These are phyloP conservation scores for Bipolaris oryzae DNA, from an alignment of 2,329 filamentous ascomycete genomes.

Conservation along the genomic window DNA sequence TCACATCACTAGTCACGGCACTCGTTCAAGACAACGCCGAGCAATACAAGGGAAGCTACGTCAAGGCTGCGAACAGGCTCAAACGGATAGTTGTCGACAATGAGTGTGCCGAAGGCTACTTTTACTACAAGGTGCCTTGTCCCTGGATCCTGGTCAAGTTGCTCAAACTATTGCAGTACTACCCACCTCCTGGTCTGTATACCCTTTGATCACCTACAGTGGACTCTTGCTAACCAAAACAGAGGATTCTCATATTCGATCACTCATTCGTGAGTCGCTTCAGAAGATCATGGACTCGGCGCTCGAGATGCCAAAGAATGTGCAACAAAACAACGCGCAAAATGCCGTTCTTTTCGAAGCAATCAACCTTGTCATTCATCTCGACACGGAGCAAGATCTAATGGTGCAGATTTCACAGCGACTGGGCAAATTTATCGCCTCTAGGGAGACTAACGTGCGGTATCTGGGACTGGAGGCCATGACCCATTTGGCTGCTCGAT, in stretches of 20 bases:
- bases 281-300: slow-evolving; percentile 90
- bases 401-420: slow-evolving; percentile 96
- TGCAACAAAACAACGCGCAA: slow-evolving; percentile 98
- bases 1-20: slow-evolving; percentile 94
- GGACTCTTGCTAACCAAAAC: slow-evolving; percentile 33
- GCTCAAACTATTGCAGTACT: slow-evolving; percentile 89
- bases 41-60: slow-evolving; percentile 90
- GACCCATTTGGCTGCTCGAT: slow-evolving; percentile 93
- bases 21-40: slow-evolving; percentile 93
- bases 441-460: slow-evolving; percentile 93
- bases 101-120: slow-evolving; percentile 87
- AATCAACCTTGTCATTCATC: slow-evolving; percentile 96
- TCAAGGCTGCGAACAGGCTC: slow-evolving; percentile 86
- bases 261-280: slow-evolving; percentile 88
- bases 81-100: slow-evolving; percentile 90
- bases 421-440: slow-evolving; percentile 94
- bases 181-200: slow-evolving; percentile 79
- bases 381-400: slow-evolving; percentile 90
- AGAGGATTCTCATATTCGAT: slow-evolving; percentile 92
- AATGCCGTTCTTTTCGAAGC: slow-evolving; percentile 98
- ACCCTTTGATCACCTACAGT: not conserved
- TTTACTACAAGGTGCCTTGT: slow-evolving; percentile 99
- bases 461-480: slow-evolving; percentile 96
- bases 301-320: slow-evolving; percentile 94
- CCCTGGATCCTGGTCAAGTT: slow-evolving; percentile 98